These are phyloP conservation scores for Paramarasmius palmivorus DNA, from an alignment of 1,284 basidiomycete species.

Conservation along the genomic window DNA sequence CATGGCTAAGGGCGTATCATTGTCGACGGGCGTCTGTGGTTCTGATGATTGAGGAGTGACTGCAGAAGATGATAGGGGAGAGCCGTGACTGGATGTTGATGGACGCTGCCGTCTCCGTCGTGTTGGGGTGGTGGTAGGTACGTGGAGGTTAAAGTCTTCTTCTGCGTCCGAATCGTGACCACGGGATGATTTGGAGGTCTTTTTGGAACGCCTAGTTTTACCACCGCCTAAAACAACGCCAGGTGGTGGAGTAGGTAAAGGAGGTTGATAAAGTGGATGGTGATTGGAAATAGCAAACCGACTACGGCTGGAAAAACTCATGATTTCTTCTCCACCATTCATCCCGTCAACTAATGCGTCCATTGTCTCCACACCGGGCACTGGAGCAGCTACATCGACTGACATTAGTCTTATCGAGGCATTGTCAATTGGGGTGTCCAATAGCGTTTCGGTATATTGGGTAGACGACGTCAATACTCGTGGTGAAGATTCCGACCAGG, in stretches of 20 bases:
- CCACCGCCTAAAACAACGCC: conserved; percentile 72
- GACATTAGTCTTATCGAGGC: conserved; percentile 52
- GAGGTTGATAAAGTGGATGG: conserved; percentile 77
- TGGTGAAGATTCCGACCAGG: conserved; percentile 34
- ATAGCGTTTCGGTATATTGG: conserved; percentile 60
- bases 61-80: conserved; percentile 23
- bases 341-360: conserved; percentile 84
- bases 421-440: conserved; percentile 65
- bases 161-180: conserved; percentile 50
- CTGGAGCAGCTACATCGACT: conserved; percentile 73
- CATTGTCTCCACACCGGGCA: conserved; percentile 79
- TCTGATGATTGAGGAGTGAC: conserved; percentile 8
- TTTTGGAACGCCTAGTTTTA: conserved; percentile 45
- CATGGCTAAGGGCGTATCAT: conserved; percentile 13
- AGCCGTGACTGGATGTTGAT: conserved; percentile 35
- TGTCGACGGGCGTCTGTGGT: conserved; percentile 14
- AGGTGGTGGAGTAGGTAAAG: conserved; percentile 77
- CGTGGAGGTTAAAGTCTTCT: conserved; percentile 36
- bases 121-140: conserved; percentile 32
- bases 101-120: conserved; percentile 39
- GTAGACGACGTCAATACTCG: conserved; percentile 69
- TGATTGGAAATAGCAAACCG: conserved; percentile 53
- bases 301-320: conserved; percentile 46
- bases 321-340: conserved; percentile 67
- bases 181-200: conserved; percentile 29